Evolutionary conservation across 768 basidiomycete species (phyloP).

Genomic region (Sistotremastrum niveocremeum): DNA sequence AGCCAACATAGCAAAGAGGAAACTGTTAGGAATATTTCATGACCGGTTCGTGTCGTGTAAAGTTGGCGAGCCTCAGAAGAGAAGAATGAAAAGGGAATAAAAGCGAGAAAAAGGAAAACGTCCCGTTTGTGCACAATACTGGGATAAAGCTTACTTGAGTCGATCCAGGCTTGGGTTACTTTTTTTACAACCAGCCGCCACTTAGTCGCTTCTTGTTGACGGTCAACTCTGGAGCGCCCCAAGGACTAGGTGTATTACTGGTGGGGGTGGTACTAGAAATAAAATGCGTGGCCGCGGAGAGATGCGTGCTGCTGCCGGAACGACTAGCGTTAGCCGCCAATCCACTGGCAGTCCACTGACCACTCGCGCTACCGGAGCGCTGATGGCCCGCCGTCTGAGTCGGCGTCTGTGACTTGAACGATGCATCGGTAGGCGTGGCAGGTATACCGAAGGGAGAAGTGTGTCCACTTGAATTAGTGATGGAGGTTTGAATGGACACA

Average conservation of each 20-base stretch:
- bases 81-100: no score
- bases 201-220: conserved; percentile 34
- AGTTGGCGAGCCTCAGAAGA: no score
- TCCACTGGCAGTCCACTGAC: no score
- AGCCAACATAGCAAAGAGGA: not conserved
- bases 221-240: conserved; percentile 41
- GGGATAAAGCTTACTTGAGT: no score
- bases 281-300: conserved; percentile 32
- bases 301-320: conserved; percentile 40
- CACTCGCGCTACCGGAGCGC: conserved; percentile 59
- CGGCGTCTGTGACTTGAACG: conserved; percentile 15
- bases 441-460: conserved; percentile 24
- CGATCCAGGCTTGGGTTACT: no score
- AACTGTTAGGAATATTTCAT: not conserved
- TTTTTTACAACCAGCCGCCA: no score
- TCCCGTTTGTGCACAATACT: no score
- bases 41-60: not conserved
- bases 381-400: conserved; percentile 49
- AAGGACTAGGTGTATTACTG: conserved; percentile 44
- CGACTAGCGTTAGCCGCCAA: conserved; percentile 49
- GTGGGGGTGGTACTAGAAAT: conserved; percentile 23
- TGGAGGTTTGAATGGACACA: conserved; percentile 42
- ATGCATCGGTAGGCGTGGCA: conserved; percentile 22
- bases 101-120: no score
- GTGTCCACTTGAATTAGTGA: conserved; percentile 33